Conservation (phyloP, 1,139 yeast genomes). For the Debaryomyces robertsiae region DNA sequence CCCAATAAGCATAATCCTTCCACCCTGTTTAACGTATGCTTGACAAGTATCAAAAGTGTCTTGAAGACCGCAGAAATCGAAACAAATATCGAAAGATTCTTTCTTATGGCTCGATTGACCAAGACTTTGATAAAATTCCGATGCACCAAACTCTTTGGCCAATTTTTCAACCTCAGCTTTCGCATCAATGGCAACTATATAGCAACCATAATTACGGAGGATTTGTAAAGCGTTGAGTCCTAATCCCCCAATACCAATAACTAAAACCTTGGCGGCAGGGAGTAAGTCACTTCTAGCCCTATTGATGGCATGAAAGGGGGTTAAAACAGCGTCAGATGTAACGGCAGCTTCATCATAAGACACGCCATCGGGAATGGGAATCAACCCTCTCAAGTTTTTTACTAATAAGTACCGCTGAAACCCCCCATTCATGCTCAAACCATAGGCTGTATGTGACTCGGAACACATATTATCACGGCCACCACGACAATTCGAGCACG, state of each 20-base stretch:
- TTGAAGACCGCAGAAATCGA: constrained; percentile 51
- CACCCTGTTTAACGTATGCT: constrained; percentile 36
- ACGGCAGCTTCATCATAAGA: constrained; percentile 51
- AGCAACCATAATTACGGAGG: constrained; percentile 41
- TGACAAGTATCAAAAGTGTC: constrained; percentile 38
- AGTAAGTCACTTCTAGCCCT: constrained; percentile 35
- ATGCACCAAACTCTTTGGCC: constrained; percentile 45
- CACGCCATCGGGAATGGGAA: constrained; percentile 51
- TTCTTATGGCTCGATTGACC: constrained; percentile 27
- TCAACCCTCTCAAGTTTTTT: constrained; percentile 35
- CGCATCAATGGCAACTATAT: constrained; percentile 43
- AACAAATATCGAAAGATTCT: constrained; percentile 41
- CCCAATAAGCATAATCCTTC: constrained; percentile 49
- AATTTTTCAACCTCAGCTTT: constrained; percentile 31
- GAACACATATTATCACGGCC: constrained; percentile 48
- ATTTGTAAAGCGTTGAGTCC: constrained; percentile 55
- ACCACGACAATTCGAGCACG: constrained; percentile 42
- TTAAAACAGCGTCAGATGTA: constrained; percentile 51
- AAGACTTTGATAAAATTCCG: constrained; percentile 42
- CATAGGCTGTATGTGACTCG: constrained; percentile 31
- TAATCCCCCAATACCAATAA: constrained; percentile 54
- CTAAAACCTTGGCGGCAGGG: constrained; percentile 43
- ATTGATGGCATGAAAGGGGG: constrained; percentile 53
- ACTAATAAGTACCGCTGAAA: constrained; percentile 50
- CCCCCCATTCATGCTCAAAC: constrained; percentile 52